These are phyloP conservation scores for Tetraselmis striata DNA, from an alignment of 139 green algal genomes.

Conservation along the genomic window DNA sequence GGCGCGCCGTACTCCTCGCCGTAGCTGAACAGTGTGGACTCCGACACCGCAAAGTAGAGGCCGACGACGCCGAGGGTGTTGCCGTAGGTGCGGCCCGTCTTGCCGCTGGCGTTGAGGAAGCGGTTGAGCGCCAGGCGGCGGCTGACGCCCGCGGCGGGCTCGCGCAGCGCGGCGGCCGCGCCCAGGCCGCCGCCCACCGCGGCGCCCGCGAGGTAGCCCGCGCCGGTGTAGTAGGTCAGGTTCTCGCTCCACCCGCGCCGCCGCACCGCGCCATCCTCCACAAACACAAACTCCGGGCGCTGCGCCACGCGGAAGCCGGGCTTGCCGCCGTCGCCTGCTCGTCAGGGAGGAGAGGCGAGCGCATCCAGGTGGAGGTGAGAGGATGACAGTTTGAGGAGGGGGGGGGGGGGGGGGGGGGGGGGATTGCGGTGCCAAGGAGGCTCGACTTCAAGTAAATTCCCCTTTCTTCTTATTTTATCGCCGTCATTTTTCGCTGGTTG, in stretches of 20 bases:
- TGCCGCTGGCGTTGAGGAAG: slow-evolving; percentile 67
- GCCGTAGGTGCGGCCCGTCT: slow-evolving; percentile 37
- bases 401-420: background rate
- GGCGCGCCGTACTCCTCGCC: slow-evolving; percentile 49
- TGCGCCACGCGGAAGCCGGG: slow-evolving; percentile 51
- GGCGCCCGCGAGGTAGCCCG: slow-evolving; percentile 74
- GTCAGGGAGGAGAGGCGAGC: too few species aligned
- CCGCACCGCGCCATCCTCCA: slow-evolving; percentile 68
- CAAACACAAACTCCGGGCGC: slow-evolving; percentile 82
- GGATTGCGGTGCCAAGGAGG: background rate
- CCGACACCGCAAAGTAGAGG: slow-evolving; percentile 62
- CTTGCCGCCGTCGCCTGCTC: too few species aligned
- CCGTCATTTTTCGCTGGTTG: too few species aligned
- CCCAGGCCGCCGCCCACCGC: slow-evolving; percentile 37
- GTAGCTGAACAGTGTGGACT: slow-evolving; percentile 46
- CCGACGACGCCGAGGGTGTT: slow-evolving; percentile 72
- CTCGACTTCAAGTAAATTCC: too few species aligned
- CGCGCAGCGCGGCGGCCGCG: slow-evolving; percentile 12
- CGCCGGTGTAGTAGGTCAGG: slow-evolving; percentile 83
- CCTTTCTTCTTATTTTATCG: too few species aligned
- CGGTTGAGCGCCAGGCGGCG: slow-evolving; percentile 56
- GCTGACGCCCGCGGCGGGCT: slow-evolving; percentile 3
- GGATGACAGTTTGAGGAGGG: slow-evolving; percentile 4
- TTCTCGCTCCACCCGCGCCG: slow-evolving; percentile 76
- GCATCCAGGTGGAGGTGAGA: too few species aligned